Conservation (phyloP, 2,329 filamentous ascomycete genomes). For the Epichloe elymi region DNA sequence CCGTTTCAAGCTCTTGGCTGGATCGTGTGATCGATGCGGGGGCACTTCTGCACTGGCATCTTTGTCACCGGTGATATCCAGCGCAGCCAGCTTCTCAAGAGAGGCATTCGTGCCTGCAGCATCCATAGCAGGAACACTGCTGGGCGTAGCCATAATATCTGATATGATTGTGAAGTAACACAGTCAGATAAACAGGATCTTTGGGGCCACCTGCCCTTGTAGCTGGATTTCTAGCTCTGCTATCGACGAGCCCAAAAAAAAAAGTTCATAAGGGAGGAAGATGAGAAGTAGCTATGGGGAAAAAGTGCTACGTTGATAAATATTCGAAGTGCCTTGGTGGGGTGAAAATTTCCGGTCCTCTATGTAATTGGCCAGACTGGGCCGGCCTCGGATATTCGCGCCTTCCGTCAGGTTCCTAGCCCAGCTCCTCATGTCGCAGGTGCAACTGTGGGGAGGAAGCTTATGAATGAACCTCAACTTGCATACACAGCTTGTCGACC, state of each 20-base stretch:
- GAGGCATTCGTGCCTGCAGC: constrained; percentile 10
- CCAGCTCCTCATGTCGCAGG: neutral
- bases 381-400: constrained; percentile 3
- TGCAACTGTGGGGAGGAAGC: neutral
- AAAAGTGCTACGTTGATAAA: neutral
- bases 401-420: neutral
- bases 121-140: constrained; percentile 10
- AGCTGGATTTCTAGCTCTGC: neutral
- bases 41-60: constrained; percentile 21
- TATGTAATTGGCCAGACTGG: neutral
- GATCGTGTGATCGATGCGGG: constrained; percentile 58
- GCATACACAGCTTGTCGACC: neutral
- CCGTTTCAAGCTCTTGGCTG: constrained; percentile 65
- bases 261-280: neutral
- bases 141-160: constrained; percentile 7
- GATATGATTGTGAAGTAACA: neutral
- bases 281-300: neutral
- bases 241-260: neutral
- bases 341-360: neutral
- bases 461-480: neutral
- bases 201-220: neutral
- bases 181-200: neutral
- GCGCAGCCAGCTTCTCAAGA: constrained; percentile 13
- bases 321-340: neutral
- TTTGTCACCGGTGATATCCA: constrained; percentile 9